Evolutionary conservation across 768 basidiomycete genomes (phyloP), one percentile per base, ranked within the genome.

Genomic region (Suillus subaureus): DNA sequence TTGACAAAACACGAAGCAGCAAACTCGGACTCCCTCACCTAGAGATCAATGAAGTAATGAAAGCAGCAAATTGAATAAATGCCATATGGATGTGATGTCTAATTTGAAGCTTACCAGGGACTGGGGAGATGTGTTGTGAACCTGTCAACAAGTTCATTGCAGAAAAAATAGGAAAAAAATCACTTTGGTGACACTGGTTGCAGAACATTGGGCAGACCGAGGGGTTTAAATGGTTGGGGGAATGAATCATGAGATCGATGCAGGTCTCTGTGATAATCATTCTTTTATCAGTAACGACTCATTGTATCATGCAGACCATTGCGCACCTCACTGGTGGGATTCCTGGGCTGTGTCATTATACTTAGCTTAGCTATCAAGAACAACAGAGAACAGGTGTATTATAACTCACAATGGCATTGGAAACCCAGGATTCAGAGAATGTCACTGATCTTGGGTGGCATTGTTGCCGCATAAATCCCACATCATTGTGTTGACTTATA

Each of bases 401-500:
- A 26, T 35, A 26, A 72, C 77, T 5, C 35, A 77, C 75, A 63
- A 69, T 2, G 64, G 37, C 16, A 55, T 52, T 13, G 72, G 68
- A 60, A 68, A 71, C 40, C 49, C 64, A 16, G 68, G 64, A 57
- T 42, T 55, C 5, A 75, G 62, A 3, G 72, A 64, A 40, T 4
- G 64, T 12, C 45, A 47, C 21, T 60, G 65, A 45, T 71, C 68
- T 62, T 69, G 68, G 13, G 60, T 49, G 40, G 62, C 45, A 40
- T 66, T 11, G 26, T 69, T 67, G 2, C 69, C 75, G 6, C 70
- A 68, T 60, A 67, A 4, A 37, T 77, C 77, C 75, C 74, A 78
- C 75, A 61, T 70, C 69, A 60, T 67, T 26, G 73, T 28, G 35
- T 77, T 75, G n/a, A 77, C 65, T 49, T 78, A n/a, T n/a, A n/a